phyloP scores from a whole-genome alignment of 306 rosid genomes.

The Dalbergia cochinchinensis region DNA sequence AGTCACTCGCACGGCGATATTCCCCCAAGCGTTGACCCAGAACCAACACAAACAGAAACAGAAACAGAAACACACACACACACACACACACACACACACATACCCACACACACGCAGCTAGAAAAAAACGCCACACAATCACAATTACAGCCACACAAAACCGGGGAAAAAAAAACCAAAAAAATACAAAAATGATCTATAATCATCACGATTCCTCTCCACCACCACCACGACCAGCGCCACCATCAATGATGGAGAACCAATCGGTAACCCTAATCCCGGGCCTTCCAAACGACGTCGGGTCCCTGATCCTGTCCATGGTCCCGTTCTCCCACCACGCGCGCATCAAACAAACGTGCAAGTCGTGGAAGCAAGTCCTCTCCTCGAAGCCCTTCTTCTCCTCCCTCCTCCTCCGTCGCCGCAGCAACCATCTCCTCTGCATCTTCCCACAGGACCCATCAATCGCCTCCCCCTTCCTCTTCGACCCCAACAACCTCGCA shows the following conservation, averaged over 20 bases:
- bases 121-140: too few species aligned
- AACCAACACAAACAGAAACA: too few species aligned
- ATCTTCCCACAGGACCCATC: constrained; percentile 85
- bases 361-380: constrained; percentile 70
- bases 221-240: background rate
- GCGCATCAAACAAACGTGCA: constrained; percentile 73
- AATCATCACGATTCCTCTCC: background rate
- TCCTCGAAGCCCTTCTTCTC: constrained; percentile 64
- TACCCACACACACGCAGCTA: too few species aligned
- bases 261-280: constrained; percentile 61
- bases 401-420: constrained; percentile 48
- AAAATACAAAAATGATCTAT: background rate
- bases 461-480: constrained; percentile 68
- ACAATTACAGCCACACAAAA: background rate
- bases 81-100: too few species aligned
- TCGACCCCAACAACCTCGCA: constrained; percentile 69
- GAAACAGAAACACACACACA: too few species aligned
- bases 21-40: too few species aligned
- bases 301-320: constrained; percentile 60
- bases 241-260: background rate
- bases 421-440: constrained; percentile 64
- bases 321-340: constrained; percentile 69
- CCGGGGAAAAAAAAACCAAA: background rate
- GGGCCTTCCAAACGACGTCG: constrained; percentile 78
- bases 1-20: too few species aligned